These are phyloP conservation scores for Cadophora sp. DNA, from an alignment of 2,329 filamentous ascomycete genomes.

Conservation along the genomic window DNA sequence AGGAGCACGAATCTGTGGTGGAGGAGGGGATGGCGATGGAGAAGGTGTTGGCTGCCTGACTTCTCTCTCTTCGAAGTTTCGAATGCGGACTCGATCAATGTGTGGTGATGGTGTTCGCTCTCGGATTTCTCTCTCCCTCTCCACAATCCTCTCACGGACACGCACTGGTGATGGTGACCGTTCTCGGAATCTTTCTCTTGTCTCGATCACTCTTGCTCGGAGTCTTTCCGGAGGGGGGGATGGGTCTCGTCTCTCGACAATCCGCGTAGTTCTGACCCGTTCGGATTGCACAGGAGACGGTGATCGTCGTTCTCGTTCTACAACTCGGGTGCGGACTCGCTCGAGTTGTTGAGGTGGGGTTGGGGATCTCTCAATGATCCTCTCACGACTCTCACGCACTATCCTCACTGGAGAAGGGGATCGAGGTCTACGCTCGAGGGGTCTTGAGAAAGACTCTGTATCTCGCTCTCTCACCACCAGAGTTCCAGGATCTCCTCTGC, in stretches of 20 bases:
- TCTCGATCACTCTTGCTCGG: conserved; percentile 43
- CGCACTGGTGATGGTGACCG: conserved; percentile 41
- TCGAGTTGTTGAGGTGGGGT: conserved; percentile 29
- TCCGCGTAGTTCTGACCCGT: conserved; percentile 32
- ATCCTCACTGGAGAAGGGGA: conserved; percentile 41
- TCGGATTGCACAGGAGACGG: conserved; percentile 26
- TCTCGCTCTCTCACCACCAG: conserved; percentile 44
- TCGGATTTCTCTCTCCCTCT: conserved; percentile 36
- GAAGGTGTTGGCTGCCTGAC: conserved; percentile 34
- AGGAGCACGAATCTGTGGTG: conserved; percentile 70
- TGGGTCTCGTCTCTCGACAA: conserved; percentile 40
- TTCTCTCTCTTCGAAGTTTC: conserved; percentile 37
- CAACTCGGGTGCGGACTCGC: conserved; percentile 34
- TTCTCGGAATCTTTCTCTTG: conserved; percentile 41
- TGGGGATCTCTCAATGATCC: conserved; percentile 40
- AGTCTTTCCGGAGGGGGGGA: conserved; percentile 40
- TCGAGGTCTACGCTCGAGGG: conserved; percentile 41
- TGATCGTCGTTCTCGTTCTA: conserved; percentile 31
- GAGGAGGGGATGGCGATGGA: conserved; percentile 46
- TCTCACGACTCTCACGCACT: conserved; percentile 33
- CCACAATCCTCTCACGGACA: conserved; percentile 41
- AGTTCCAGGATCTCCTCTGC: conserved; percentile 37
- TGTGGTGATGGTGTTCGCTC: conserved; percentile 41
- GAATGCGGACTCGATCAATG: conserved; percentile 42
- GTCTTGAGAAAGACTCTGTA: conserved; percentile 38